Base-by-base conservation (phyloP, 2,329 filamentous ascomycete genomes). In the Lanzia echinophila region DNA sequence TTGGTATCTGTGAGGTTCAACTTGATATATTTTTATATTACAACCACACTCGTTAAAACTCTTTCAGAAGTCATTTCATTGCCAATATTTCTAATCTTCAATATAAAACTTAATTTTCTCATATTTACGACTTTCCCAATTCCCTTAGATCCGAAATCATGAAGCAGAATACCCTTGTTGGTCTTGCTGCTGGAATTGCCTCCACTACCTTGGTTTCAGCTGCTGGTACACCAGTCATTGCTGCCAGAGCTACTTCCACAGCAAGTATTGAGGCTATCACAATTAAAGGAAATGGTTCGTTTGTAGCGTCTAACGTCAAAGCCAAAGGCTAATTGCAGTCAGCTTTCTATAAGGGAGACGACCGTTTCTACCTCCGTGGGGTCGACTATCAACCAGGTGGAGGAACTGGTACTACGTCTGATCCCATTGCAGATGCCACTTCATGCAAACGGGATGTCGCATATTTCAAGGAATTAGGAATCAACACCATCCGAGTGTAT, bases 401-500 rank as follows among this genome's bases (percentile, higher is more conserved):
- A 33, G 59, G 59, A 44, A 57, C 56, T 54, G 83, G 83, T 58
- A 77, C 80, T 15, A 81, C 79, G 47, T 70, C 81, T 50, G 84
- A 88, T 65, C 84, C 84, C 38, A 81, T 88, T 62, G 81, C 83
- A 52, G 78, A 87, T 62, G 62, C 68, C 17, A 70, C 71, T 7
- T 70, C 69, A 62, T 87, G 84, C 77, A 79, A 77, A 70, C 79
- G 85, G 58, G 83, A 87, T 66, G 79, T 87, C 61, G 70, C 69
- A 22, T 75, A 86, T 65, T 87, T 88, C 77, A 77, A 83, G 71
- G 75, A 84, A 61, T 72, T 88, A 47, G 84, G 84, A 48, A 74
- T 88, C 68, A 88, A 88, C 73, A 86, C 84, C 42, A 74, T 88
- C 64, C 83, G 85, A 70, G 80, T 88, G 57, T 88, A 88, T 76